Evolutionary conservation across 1,284 basidiomycete genomes (phyloP).

Genomic region (Sporisorium exsertum): DNA sequence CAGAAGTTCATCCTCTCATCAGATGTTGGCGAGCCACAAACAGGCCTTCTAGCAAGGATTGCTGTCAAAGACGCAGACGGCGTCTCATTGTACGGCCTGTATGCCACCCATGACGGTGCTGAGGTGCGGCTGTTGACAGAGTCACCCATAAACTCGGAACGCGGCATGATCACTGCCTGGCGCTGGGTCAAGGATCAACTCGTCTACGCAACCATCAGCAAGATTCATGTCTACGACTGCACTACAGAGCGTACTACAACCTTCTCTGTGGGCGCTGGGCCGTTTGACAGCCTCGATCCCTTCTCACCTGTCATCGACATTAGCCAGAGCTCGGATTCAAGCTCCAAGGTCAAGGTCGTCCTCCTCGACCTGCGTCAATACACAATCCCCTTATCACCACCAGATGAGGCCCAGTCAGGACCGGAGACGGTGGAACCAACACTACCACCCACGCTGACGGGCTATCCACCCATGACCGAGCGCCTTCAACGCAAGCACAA

Average conservation of each 20-base stretch:
- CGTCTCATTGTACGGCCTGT: conserved; percentile 17
- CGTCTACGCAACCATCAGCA: conserved; percentile 30
- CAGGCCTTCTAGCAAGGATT: conserved; percentile 13
- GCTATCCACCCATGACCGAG: conserved; percentile 41
- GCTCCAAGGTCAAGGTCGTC: conserved; percentile 1
- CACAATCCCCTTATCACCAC: conserved; percentile 1
- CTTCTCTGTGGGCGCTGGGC: conserved; percentile 1
- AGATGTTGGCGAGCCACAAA: not conserved
- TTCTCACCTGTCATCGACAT: conserved; percentile 27
- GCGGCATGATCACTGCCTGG: conserved; percentile 26
- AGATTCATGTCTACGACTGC: conserved; percentile 13
- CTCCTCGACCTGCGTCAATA: conserved; percentile 41
- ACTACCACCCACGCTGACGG: conserved; percentile 9
- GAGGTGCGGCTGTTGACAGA: conserved; percentile 2
- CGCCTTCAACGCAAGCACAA: conserved; percentile 34
- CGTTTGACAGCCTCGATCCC: conserved; percentile 20
- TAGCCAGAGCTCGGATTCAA: not conserved
- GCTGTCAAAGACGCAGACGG: conserved; percentile 31
- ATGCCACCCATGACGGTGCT: not conserved
- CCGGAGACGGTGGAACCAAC: conserved; percentile 1
- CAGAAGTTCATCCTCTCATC: conserved; percentile 21
- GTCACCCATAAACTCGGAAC: conserved; percentile 8
- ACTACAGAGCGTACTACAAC: not conserved
- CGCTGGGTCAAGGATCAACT: conserved; percentile 27
- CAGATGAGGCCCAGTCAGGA: not conserved